Base-by-base conservation (phyloP, 495 filamentous ascomycete genomes). In the Glutinoglossum americanum region DNA sequence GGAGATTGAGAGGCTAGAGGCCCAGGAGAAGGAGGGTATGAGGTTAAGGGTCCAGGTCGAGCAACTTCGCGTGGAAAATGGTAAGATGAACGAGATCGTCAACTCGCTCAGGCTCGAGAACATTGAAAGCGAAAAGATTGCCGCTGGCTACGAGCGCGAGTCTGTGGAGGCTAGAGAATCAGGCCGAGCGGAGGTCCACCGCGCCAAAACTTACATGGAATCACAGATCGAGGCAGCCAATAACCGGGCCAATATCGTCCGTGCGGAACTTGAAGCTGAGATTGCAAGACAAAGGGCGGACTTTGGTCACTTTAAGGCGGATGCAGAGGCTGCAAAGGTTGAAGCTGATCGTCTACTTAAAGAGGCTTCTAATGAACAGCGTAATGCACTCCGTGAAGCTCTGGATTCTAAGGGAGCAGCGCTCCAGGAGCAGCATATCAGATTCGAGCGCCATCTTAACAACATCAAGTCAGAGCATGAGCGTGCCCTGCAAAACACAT, bases 181-280 rank as follows among this genome's bases (percentile, higher is more conserved):
- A 27, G 85, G 76, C 41, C 80, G 79, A 28, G 72, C 78, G 13
- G 90, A 97, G 64, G 77, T 88, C 56, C 79, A 89, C 63, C 82
- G 87, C 44, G 84, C 80, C 9, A 80, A 84, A 56, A 76, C 79
- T 32, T 76, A 84, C n/a, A 71, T 93, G 75, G 81, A 93, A 64
- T 73, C 77, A 8, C 87, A 97, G 60, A 68, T 94, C 33, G 84
- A 93, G 41, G 74, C 78, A 53, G 82, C 88, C 32, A 90, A 87
- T 62, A 81, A 83, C 63, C 80, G 94, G 65, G 81, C 87, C 65
- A 85, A 93, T 63, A 76, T 82, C 59, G 79, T 89, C 1, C 81
- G 85, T 54, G 80, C 79, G 28, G 80, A 88, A 60, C 75, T 89
- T 11, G 88, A 94, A 62, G 76, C 77, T 32, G 80, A 92, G 60